Percentiles rank a stretch among this genome's conserved stretches.
Evolutionary conservation across 495 filamentous ascomycete species (phyloP).

Genomic region (Xylaria nigripes): DNA sequence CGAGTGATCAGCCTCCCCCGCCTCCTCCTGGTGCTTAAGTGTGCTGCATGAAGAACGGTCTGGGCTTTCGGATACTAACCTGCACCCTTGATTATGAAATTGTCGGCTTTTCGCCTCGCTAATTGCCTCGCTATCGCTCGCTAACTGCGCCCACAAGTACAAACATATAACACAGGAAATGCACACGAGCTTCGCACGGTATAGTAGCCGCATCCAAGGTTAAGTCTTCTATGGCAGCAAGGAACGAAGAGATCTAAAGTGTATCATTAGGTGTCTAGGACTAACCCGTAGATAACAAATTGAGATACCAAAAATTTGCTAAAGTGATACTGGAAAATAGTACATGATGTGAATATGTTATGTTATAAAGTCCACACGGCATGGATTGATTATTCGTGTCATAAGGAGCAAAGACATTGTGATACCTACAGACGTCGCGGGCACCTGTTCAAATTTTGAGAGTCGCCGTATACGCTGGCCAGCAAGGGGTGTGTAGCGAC

Average conservation of each 20-base stretch:
- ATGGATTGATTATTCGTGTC: no score
- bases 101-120: conserved; percentile 4
- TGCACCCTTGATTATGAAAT: neutral
- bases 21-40: conserved; percentile 53
- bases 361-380: neutral
- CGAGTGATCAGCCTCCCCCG: conserved; percentile 67
- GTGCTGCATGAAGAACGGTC: conserved; percentile 11
- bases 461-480: no score
- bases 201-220: neutral
- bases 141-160: conserved; percentile 7
- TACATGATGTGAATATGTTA: neutral
- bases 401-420: no score
- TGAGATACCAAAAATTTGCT: neutral
- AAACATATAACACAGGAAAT: neutral
- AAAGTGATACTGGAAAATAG: neutral
- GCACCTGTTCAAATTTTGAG: no score
- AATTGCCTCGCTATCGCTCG: conserved; percentile 11
- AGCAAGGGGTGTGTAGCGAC: no score
- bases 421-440: no score
- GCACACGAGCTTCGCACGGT: neutral
- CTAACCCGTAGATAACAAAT: conserved; percentile 22
- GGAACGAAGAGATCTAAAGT: neutral
- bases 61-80: conserved; percentile 18
- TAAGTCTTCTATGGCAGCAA: neutral
- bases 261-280: conserved; percentile 17